phyloP scores from a whole-genome alignment of 108 stramenopile species.

The Cyclotella choctawhatcheeana region DNA sequence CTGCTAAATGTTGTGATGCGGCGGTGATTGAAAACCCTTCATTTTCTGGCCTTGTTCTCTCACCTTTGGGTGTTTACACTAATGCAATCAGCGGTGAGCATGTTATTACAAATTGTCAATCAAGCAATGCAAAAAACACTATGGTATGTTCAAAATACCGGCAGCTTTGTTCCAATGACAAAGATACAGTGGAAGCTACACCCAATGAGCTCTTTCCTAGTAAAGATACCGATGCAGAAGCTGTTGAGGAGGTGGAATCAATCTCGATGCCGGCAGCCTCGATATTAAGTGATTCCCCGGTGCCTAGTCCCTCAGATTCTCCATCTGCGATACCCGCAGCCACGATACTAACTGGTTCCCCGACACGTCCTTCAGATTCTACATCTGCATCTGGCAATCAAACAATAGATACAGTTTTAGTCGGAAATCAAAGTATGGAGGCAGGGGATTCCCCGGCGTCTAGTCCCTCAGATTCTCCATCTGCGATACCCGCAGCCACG shows the following conservation, averaged over 20 bases:
- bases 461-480: too few relatives aligned
- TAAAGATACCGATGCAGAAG: too few relatives aligned
- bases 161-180: not conserved
- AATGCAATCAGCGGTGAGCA: slow-evolving; percentile 2
- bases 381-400: not conserved
- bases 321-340: too few relatives aligned
- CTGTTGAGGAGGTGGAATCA: too few relatives aligned
- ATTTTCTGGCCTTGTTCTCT: not conserved
- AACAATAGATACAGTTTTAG: not conserved
- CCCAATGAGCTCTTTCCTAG: not conserved
- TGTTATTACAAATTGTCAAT: slow-evolving; percentile 9
- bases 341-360: too few relatives aligned
- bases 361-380: not conserved
- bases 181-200: not conserved
- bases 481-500: too few relatives aligned
- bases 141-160: not conserved
- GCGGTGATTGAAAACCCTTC: not conserved
- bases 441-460: too few relatives aligned
- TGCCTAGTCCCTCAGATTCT: too few relatives aligned
- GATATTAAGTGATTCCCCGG: too few relatives aligned
- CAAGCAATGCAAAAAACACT: not conserved
- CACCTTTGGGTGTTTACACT: not conserved
- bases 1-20: slow-evolving; percentile 7
- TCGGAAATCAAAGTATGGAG: too few relatives aligned
- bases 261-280: too few relatives aligned